Evolutionary conservation across 345 rosid genomes (phyloP), one percentile per base, ranked within the genome.

Genomic region (Sisymbrium irio): DNA sequence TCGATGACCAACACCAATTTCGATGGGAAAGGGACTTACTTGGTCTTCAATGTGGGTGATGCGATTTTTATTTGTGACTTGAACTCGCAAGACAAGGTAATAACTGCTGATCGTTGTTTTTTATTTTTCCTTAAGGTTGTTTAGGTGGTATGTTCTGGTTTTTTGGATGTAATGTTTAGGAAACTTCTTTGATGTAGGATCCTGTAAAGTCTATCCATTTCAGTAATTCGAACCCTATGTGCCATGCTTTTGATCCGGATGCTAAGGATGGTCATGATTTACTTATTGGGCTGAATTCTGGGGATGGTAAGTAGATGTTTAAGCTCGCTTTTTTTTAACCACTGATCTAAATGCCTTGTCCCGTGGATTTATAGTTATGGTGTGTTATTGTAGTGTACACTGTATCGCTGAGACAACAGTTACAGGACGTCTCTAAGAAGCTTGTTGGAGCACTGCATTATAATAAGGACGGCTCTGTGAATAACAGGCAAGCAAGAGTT

Each of bases 261-360:
- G 86, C 97, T 36, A 90, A 91, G 83, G 99, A 96, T 79, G 99
- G 98, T 7, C 99, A 96, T 84, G 99, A 96, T 83, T 86, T 96
- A 81, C 89, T 96, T 62, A 82, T 96, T 66, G 99, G 96, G 40
- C 75, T 96, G 73, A 93, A 79, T 79, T 86, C 98, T 60, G 99
- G 99, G 35, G 99, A 96, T 85, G 99, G 99, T 96, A 85, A 74
- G 12, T 71, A 40, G 69, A 45, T 19, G 7, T 76, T 49, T 33
- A 22, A 80, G 30, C 72, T 68, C 40, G 9, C 20, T 20, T 49
- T 49, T 49, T 50, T 58, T 50, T 9, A n/a, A 25, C 27, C 14
- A 58, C 27, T 45, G 14, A 19, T 65, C 14, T 65, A 32, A 64
- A 12, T 59, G 42, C 74, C 19, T 69, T 77, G 70, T 75, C 53